Base-by-base conservation (phyloP, 2,329 filamentous ascomycete genomes). In the Fusarium albidum region DNA sequence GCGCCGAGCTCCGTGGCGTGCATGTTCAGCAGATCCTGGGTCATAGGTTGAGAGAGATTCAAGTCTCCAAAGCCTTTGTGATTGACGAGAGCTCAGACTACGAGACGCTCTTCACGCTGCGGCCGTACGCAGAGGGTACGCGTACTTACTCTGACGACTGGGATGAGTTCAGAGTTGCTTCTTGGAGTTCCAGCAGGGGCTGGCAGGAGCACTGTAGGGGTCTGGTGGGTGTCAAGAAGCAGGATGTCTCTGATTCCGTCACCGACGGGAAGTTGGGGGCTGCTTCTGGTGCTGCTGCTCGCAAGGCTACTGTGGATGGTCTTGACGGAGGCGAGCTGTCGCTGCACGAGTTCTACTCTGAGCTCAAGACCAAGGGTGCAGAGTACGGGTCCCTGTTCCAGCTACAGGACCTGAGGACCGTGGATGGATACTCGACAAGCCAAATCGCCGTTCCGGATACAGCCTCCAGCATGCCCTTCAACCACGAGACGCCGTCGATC, bases 181-280 rank as follows among this genome's bases (percentile, higher is more conserved):
- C 83, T 0, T 84, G 77, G 77, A 77, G 77, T 0, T 73, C 75
- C 12, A 74, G 69, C 11, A 74, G 79, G 33, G 79, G 80, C 10
- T 87, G 84, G 84, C 78, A 78, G 1, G 81, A 86, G 61, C 80
- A 87, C 62, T 86, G 83, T 65, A 74, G 77, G 42, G 82, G 82
- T n/a, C 70, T 82, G 3, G 73, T 85, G 9, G 69, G 74, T 6
- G 73, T 79, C 17, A 61, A 65, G 14, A 66, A 67, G 42, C 42
- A 47, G 9, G 33, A 39, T 21, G 21, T 7, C 1, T 35, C 38
- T 13, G 71, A 71, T 35, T 54, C 67, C 1, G 63, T 71, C 7
- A 50, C 21, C 7, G 21, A 21, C 4, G 21, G 21, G 21, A 4
- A 21, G 5, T 21, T 21, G 21, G 21, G 21, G 21, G 21, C 21